Evolutionary conservation across 257 asterid species (phyloP).

Genomic region (Mentha longifolia): DNA sequence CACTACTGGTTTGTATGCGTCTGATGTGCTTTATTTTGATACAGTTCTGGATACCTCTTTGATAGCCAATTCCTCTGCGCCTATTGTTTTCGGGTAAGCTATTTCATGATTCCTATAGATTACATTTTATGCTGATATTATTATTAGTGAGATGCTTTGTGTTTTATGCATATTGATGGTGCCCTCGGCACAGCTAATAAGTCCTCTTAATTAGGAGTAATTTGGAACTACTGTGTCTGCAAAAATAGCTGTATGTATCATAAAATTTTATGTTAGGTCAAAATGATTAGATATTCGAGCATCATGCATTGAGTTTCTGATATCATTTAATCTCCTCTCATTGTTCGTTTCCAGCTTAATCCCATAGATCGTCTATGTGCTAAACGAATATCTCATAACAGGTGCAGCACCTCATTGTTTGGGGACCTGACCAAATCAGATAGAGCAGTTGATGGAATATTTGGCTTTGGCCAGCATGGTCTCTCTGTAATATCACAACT

Average conservation of each 20-base stretch:
- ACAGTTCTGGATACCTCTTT: constrained; percentile 64
- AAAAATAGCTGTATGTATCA: constrained; percentile 7
- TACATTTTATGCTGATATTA: constrained; percentile 6
- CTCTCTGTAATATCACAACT: constrained; percentile 82
- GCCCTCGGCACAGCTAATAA: constrained; percentile 1
- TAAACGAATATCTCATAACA: constrained; percentile 41
- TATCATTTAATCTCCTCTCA: constrained; percentile 1
- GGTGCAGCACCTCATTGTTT: constrained; percentile 82
- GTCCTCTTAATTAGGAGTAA: background rate
- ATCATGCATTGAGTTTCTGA: constrained; percentile 14
- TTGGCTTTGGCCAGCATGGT: constrained; percentile 79
- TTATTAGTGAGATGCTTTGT: background rate
- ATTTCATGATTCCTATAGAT: constrained; percentile 20
- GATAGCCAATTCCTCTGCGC: constrained; percentile 79
- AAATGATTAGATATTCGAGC: constrained; percentile 23
- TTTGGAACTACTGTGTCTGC: constrained; percentile 14
- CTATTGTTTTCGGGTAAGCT: constrained; percentile 83
- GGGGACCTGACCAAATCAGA: constrained; percentile 81
- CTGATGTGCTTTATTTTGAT: constrained; percentile 79
- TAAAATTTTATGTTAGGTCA: constrained; percentile 1
- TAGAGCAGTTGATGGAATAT: constrained; percentile 89
- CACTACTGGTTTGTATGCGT: constrained; percentile 74
- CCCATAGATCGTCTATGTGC: constrained; percentile 5
- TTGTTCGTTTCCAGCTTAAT: constrained; percentile 12
- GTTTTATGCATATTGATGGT: background rate